Evolutionary conservation across 1,284 basidiomycete species (phyloP).

Genomic region (Tremellales sp.): DNA sequence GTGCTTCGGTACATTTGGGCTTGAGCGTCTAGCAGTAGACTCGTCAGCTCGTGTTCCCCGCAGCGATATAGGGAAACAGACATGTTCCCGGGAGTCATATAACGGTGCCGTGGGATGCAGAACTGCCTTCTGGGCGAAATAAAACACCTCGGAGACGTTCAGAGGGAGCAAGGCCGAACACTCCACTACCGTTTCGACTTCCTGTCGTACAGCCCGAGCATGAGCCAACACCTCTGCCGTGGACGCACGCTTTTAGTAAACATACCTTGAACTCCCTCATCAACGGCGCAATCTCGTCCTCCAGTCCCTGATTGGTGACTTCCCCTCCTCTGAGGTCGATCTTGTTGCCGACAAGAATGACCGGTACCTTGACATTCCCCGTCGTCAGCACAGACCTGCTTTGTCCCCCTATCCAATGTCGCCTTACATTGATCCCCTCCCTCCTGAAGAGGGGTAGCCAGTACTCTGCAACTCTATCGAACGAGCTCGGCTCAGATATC

Average conservation of each 20-base stretch:
- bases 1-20: conserved; percentile 82
- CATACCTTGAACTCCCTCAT: conserved; percentile 94
- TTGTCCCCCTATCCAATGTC: conserved; percentile 2
- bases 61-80: conserved; percentile 38
- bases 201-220: conserved; percentile 60
- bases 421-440: conserved; percentile 81
- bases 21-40: conserved; percentile 70
- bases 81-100: conserved; percentile 94
- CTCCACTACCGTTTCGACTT: conserved; percentile 97
- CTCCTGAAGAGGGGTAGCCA: conserved; percentile 98
- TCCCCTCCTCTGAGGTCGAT: conserved; percentile 90
- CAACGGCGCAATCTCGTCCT: conserved; percentile 89
- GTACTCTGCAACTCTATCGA: conserved; percentile 95
- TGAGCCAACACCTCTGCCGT: too few species aligned
- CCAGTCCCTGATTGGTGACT: conserved; percentile 89
- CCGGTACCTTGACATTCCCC: conserved; percentile 66
- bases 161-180: conserved; percentile 84
- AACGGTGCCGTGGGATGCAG: conserved; percentile 94
- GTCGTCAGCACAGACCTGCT: not conserved
- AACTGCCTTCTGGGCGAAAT: conserved; percentile 98
- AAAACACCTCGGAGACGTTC: conserved; percentile 98
- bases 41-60: conserved; percentile 1
- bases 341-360: conserved; percentile 97
- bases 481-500: conserved; percentile 90
- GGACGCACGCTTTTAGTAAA: conserved; percentile 1